Conservation (phyloP, 495 filamentous ascomycete genomes). For the Xylaria cubensis region DNA sequence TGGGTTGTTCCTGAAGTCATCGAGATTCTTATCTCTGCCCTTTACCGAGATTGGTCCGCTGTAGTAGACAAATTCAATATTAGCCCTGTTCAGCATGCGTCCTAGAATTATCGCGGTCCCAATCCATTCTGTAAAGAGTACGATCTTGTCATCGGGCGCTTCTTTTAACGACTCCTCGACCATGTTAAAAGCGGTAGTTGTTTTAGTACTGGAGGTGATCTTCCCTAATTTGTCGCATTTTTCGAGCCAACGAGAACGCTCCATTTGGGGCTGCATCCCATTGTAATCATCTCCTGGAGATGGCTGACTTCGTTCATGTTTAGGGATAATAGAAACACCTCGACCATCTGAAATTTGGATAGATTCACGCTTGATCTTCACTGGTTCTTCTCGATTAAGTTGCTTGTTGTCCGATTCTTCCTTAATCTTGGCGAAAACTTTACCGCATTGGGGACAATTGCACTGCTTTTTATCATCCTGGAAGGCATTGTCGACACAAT, state of each 20-base stretch:
- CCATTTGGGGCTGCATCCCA: conserved; percentile 4
- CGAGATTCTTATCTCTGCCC: conserved; percentile 17
- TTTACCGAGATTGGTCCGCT: conserved; percentile 12
- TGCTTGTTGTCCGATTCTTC: background rate
- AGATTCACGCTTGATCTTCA: background rate
- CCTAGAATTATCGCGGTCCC: conserved; percentile 42
- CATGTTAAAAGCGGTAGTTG: conserved; percentile 30
- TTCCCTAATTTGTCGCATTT: background rate
- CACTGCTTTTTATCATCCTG: background rate
- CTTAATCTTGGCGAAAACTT: background rate
- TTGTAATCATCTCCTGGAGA: conserved; percentile 19
- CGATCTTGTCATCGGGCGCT: conserved; percentile 45
- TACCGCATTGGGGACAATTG: conserved; percentile 12
- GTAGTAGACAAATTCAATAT: conserved; percentile 42
- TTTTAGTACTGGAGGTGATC: conserved; percentile 40
- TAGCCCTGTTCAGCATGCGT: conserved; percentile 32
- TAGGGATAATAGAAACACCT: background rate
- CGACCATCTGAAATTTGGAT: background rate
- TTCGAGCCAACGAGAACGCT: background rate
- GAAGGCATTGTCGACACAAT: background rate
- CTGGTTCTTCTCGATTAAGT: background rate
- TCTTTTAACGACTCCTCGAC: conserved; percentile 36
- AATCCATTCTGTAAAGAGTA: conserved; percentile 49
- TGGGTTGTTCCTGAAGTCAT: conserved; percentile 21
- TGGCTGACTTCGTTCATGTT: background rate